Base-by-base conservation (phyloP, 2,329 filamentous ascomycete species). In the Tolypocladium guangdongense region DNA sequence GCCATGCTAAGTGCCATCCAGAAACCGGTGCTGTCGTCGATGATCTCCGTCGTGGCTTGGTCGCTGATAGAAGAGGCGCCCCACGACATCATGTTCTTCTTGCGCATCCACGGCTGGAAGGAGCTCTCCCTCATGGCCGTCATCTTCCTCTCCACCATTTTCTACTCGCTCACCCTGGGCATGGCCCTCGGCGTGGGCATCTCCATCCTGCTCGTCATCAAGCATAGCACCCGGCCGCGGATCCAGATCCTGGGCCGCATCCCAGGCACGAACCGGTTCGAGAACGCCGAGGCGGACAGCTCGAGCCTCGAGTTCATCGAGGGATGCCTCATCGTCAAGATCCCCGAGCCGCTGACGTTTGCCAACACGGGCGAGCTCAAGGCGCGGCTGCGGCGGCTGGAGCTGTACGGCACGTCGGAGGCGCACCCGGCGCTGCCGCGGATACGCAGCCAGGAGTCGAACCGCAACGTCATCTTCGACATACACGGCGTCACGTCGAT, bases 401-500 rank as follows among this genome's bases (percentile, higher is more conserved):
- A 97, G 69, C 79, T 90, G 24, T 96, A 97, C 64, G 93, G 93
- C n/a, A 92, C 90, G 0, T 84, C 77, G 47, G 76, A 80, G 52
- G 90, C 88, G 0, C 93, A 97, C 62, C 93, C 93, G 0, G 91
- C 91, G 0, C 76, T 96, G 20, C 93, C 93, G 0, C 81, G 88
- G 3, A 77, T 95, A 16, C 80, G 91, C 5, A 75, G 79, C 30
- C 80, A 83, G n/a, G 86, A 92, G 56, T 84, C 88, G 63, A 96
- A 96, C 66, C 82, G 84, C 60, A 96, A 96, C 64, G 78, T 99
- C 68, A 90, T 99, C 57, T 97, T 99, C 63, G 93, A 99, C 66
- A 90, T 97, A 8, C 92, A 97, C 61, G 93, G 93, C n/a, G 93
- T 99, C 3, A 96, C 91, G 0, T 87, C 87, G 32, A 84, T 99